phyloP scores from a whole-genome alignment of 23 red algal genomes.

The Porphyridium purpureum region DNA sequence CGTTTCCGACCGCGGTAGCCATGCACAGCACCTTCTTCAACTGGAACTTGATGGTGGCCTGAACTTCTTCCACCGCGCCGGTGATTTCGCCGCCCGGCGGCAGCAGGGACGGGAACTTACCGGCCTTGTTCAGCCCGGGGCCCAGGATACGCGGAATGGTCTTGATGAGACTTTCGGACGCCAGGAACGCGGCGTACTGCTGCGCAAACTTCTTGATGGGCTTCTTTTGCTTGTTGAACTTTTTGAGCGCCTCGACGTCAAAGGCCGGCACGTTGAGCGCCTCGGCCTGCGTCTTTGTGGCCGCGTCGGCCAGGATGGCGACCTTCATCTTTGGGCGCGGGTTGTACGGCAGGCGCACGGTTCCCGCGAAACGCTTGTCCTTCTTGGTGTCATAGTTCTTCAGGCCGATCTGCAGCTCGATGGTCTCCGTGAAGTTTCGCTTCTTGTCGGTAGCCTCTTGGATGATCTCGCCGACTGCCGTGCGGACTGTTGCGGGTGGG shows the following conservation, averaged over 20 bases:
- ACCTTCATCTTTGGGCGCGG: slow-evolving; percentile 89
- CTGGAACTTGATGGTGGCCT: slow-evolving; percentile 95
- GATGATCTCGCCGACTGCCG: slow-evolving; percentile 81
- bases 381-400: slow-evolving; percentile 99
- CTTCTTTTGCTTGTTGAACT: slow-evolving; percentile 99
- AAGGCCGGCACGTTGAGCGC: slow-evolving; percentile 70
- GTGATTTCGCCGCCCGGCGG: slow-evolving; percentile 57
- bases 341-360: slow-evolving; percentile 73
- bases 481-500: slow-evolving; percentile 48
- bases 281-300: slow-evolving; percentile 63
- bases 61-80: slow-evolving; percentile 71
- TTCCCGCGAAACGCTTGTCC: slow-evolving; percentile 97
- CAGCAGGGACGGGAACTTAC: slow-evolving; percentile 87
- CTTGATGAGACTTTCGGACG: slow-evolving; percentile 88
- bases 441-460: slow-evolving; percentile 78
- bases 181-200: slow-evolving; percentile 98
- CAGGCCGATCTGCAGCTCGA: slow-evolving; percentile 98
- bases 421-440: slow-evolving; percentile 96
- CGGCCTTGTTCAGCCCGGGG: slow-evolving; percentile 95
- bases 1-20: slow-evolving; percentile 79
- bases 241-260: slow-evolving; percentile 84
- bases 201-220: slow-evolving; percentile 99
- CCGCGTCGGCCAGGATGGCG: slow-evolving; percentile 86
- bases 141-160: slow-evolving; percentile 94
- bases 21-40: slow-evolving; percentile 99